Conservation (phyloP, 768 basidiomycete species). For the Auricularia cornea region DNA sequence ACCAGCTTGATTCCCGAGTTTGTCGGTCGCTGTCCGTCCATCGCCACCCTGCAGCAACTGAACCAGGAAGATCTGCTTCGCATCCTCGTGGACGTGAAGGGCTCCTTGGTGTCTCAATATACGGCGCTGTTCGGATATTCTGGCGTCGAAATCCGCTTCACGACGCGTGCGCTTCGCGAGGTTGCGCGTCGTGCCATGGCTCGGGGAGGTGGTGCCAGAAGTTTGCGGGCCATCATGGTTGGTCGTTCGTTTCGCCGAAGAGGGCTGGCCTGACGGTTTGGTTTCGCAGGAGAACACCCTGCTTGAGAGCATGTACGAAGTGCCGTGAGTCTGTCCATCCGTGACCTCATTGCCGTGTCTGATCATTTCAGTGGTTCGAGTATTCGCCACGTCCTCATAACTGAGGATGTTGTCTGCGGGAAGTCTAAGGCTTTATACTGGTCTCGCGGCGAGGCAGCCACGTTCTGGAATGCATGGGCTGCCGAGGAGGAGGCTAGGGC, state of each 20-base stretch:
- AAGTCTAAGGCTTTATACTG: slow-evolving; percentile 64
- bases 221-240: slow-evolving; percentile 83
- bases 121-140: slow-evolving; percentile 75
- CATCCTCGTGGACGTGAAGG: slow-evolving; percentile 89
- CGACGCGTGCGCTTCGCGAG: slow-evolving; percentile 67
- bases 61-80: slow-evolving; percentile 74
- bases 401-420: slow-evolving; percentile 59
- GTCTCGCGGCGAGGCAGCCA: slow-evolving; percentile 53
- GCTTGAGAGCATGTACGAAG: slow-evolving; percentile 88
- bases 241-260: slow-evolving; percentile 2
- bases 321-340: slow-evolving; percentile 55
- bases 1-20: slow-evolving; percentile 90
- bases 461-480: slow-evolving; percentile 74
- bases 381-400: slow-evolving; percentile 76
- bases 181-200: slow-evolving; percentile 72
- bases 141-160: slow-evolving; percentile 81
- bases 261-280: slow-evolving; percentile 1
- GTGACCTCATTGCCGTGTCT: slow-evolving; percentile 2
- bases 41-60: slow-evolving; percentile 74
- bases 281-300: slow-evolving; percentile 62
- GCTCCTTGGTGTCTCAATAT: slow-evolving; percentile 87
- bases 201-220: slow-evolving; percentile 85
- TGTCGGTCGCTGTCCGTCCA: slow-evolving; percentile 85
- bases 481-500: slow-evolving; percentile 40
- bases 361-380: slow-evolving; percentile 49